phyloP scores from a whole-genome alignment of 164 flowering plant genomes.

The Magnolia officinalis region DNA sequence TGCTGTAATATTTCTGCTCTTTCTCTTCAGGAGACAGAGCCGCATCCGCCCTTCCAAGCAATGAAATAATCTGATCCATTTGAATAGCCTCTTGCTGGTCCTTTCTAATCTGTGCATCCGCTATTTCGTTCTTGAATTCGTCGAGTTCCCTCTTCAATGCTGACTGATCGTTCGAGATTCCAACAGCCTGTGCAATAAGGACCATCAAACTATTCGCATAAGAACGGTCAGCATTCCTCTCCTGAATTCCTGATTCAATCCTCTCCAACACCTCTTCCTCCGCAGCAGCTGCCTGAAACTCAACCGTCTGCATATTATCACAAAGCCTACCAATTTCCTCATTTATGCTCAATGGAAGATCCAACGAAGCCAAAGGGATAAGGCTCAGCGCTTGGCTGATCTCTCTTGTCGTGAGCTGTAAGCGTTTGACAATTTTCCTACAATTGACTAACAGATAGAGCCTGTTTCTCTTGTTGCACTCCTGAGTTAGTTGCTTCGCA shows the following conservation, averaged over 20 bases:
- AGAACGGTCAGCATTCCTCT: conserved; percentile 53
- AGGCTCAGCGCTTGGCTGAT: conserved; percentile 51
- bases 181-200: conserved; percentile 60
- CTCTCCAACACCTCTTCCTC: conserved; percentile 60
- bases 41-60: conserved; percentile 70
- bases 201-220: conserved; percentile 57
- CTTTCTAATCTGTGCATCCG: conserved; percentile 46
- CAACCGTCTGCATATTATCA: conserved; percentile 45
- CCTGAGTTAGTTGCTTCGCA: conserved; percentile 40
- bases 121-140: conserved; percentile 63
- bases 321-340: conserved; percentile 44
- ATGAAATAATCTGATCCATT: conserved; percentile 77
- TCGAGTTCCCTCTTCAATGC: conserved; percentile 53
- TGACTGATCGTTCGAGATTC: conserved; percentile 49
- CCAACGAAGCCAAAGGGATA: conserved; percentile 49
- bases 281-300: conserved; percentile 49
- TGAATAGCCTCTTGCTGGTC: conserved; percentile 70
- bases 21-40: conserved; percentile 50
- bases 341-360: conserved; percentile 34
- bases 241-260: conserved; percentile 63
- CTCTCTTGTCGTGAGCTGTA: conserved; percentile 43
- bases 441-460: conserved; percentile 60
- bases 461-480: conserved; percentile 53
- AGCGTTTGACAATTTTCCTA: conserved; percentile 33
- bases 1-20: conserved; percentile 39